These are phyloP conservation scores for Kodamaea arcana DNA, from an alignment of 1,139 yeast genomes.

Conservation along the genomic window DNA sequence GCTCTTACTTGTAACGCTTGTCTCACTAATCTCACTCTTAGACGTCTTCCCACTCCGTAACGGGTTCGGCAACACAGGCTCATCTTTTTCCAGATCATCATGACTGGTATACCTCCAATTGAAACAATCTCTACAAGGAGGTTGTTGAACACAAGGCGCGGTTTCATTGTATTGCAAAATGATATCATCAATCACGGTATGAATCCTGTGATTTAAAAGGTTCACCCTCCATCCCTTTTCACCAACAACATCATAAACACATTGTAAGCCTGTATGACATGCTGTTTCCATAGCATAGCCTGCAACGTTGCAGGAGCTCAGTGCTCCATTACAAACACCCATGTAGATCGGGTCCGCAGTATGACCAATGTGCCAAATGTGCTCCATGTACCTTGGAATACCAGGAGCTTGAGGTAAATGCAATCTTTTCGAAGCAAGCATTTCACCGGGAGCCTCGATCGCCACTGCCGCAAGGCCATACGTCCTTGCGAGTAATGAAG, in stretches of 20 bases:
- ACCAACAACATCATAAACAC: slow-evolving; percentile 84
- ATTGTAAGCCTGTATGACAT: slow-evolving; percentile 87
- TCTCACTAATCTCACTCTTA: slow-evolving; percentile 4
- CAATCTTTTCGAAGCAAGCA: slow-evolving; percentile 73
- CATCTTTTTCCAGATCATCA: slow-evolving; percentile 38
- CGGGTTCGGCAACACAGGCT: slow-evolving; percentile 39
- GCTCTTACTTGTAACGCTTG: slow-evolving; percentile 4
- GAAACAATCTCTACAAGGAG: slow-evolving; percentile 84
- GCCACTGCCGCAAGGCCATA: slow-evolving; percentile 88
- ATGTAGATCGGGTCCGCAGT: slow-evolving; percentile 95
- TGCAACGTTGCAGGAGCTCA: slow-evolving; percentile 82
- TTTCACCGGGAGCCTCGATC: slow-evolving; percentile 92
- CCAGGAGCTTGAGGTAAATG: slow-evolving; percentile 96
- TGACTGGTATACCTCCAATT: slow-evolving; percentile 80
- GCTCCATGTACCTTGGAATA: slow-evolving; percentile 70
- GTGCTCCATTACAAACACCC: slow-evolving; percentile 97
- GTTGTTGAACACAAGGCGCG: slow-evolving; percentile 68
- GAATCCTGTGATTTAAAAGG: slow-evolving; percentile 83
- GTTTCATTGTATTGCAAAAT: slow-evolving; percentile 69
- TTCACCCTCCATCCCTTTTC: slow-evolving; percentile 93
- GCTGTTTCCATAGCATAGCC: slow-evolving; percentile 98
- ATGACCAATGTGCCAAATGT: slow-evolving; percentile 93
- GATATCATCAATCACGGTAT: slow-evolving; percentile 84
- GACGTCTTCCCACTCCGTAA: slow-evolving; percentile 13
- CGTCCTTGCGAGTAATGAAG: slow-evolving; percentile 80